A percentile compares a stretch with the other conserved stretches of the same genome.
phyloP scores from a whole-genome alignment of 2,329 filamentous ascomycete genomes.

The Zasmidium citrigriseum region DNA sequence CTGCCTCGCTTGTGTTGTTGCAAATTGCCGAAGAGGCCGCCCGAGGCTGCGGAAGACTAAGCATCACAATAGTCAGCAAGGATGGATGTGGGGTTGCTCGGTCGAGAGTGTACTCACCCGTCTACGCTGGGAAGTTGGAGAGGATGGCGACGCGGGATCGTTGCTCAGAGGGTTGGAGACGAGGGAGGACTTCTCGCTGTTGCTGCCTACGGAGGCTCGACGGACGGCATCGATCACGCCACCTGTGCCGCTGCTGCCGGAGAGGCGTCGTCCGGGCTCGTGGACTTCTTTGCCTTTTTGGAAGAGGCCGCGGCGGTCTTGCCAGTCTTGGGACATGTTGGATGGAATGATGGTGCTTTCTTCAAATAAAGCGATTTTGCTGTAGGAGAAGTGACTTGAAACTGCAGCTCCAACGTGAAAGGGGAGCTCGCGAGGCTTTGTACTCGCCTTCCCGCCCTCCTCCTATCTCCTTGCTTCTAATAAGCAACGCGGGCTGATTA shows the following conservation, averaged over 20 bases:
- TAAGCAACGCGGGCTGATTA: slow-evolving; percentile 4
- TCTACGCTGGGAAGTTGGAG: slow-evolving; percentile 20
- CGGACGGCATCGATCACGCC: slow-evolving; percentile 31
- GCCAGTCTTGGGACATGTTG: slow-evolving; percentile 25
- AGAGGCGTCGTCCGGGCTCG: slow-evolving; percentile 24
- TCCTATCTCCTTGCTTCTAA: neutral
- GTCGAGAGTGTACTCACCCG: slow-evolving; percentile 16
- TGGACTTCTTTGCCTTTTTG: slow-evolving; percentile 37
- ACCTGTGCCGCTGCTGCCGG: slow-evolving; percentile 10
- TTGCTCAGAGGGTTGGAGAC: slow-evolving; percentile 30
- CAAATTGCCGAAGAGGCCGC: slow-evolving; percentile 31
- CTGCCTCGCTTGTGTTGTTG: slow-evolving; percentile 33
- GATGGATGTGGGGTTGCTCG: neutral
- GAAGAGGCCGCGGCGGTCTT: slow-evolving; percentile 36
- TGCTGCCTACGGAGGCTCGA: slow-evolving; percentile 28
- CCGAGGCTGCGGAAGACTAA: slow-evolving; percentile 27
- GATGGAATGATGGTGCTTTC: neutral
- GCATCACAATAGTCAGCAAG: neutral
- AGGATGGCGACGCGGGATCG: slow-evolving; percentile 16
- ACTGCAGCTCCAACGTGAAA: too few species aligned
- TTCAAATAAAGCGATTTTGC: neutral
- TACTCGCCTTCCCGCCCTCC: neutral
- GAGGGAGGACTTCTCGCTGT: slow-evolving; percentile 16
- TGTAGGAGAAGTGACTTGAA: neutral
- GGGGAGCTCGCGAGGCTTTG: too few species aligned